Conservation (phyloP, 495 filamentous ascomycete species). For the Penicillium simplicissimum region DNA sequence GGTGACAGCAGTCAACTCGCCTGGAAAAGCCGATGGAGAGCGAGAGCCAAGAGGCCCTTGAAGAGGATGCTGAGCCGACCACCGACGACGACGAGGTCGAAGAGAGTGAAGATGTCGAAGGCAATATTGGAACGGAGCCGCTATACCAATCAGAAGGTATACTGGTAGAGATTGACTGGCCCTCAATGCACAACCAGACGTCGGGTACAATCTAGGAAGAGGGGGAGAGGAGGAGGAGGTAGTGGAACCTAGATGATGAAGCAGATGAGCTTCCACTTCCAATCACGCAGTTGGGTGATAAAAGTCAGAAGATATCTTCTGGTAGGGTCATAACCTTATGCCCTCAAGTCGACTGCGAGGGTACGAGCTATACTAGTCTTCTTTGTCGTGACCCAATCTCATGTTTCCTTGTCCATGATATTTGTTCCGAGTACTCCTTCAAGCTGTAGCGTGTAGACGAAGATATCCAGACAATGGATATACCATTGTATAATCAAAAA, state of each 20-base stretch:
- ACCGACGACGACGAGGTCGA: not conserved
- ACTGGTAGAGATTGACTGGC: not conserved
- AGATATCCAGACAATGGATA: not conserved
- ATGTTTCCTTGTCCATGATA: not conserved
- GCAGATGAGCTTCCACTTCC: slow-evolving; percentile 5
- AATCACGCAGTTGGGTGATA: slow-evolving; percentile 1
- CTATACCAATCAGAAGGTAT: not conserved
- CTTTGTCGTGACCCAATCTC: not conserved
- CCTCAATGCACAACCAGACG: not conserved
- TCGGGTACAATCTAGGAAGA: not conserved
- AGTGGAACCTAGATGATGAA: not conserved
- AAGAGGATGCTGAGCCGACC: not conserved
- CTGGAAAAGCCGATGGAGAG: slow-evolving; percentile 5
- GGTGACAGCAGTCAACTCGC: slow-evolving; percentile 9
- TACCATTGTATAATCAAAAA: slow-evolving; percentile 5
- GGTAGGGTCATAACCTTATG: slow-evolving; percentile 1
- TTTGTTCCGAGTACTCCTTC: not conserved
- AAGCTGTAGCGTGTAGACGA: too few species aligned
- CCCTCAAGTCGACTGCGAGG: not conserved
- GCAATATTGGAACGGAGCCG: not conserved
- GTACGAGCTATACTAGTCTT: not conserved
- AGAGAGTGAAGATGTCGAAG: not conserved
- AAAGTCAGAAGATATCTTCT: slow-evolving; percentile 7
- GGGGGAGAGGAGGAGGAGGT: not conserved
- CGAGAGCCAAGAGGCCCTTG: slow-evolving; percentile 5